Evolutionary conservation across 345 rosid species (phyloP).

Genomic region (Sonneratia alba): DNA sequence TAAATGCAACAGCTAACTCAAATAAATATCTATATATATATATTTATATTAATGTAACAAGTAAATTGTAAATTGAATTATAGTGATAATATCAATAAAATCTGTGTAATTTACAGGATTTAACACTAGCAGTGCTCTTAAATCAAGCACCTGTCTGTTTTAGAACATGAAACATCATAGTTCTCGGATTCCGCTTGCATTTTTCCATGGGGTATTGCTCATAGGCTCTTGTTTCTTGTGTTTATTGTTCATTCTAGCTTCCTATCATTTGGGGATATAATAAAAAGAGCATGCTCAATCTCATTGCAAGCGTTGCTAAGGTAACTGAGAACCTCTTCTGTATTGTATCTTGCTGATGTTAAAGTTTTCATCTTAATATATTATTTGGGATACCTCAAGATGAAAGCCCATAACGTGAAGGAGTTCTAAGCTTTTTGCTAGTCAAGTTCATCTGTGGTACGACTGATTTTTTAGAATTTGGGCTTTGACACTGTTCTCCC

Average conservation of each 20-base stretch:
- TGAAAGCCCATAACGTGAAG: not conserved
- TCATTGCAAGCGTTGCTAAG: slow-evolving; percentile 69
- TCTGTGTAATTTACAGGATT: too few species aligned
- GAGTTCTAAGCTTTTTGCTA: not conserved
- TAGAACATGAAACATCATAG: not conserved
- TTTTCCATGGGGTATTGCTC: not conserved
- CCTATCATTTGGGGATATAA: slow-evolving; percentile 82
- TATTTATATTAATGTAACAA: too few species aligned
- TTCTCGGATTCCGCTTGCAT: not conserved
- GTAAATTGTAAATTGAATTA: too few species aligned
- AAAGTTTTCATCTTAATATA: not conserved
- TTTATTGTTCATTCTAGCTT: slow-evolving; percentile 38
- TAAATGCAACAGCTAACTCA: too few species aligned
- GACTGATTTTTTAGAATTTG: not conserved
- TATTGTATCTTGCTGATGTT: not conserved
- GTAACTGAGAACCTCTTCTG: slow-evolving; percentile 22
- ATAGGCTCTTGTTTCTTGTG: not conserved
- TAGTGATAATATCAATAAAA: too few species aligned
- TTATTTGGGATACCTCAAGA: not conserved
- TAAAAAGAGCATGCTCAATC: slow-evolving; percentile 85
- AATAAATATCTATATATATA: too few species aligned
- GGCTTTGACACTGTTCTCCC: not conserved
- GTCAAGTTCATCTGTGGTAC: not conserved
- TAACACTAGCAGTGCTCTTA: not conserved
- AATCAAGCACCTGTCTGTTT: not conserved